Evolutionary conservation across 108 stramenopile genomes (phyloP), one percentile per base, ranked within the genome.

Genomic region (Stephanodiscus minutulus): DNA sequence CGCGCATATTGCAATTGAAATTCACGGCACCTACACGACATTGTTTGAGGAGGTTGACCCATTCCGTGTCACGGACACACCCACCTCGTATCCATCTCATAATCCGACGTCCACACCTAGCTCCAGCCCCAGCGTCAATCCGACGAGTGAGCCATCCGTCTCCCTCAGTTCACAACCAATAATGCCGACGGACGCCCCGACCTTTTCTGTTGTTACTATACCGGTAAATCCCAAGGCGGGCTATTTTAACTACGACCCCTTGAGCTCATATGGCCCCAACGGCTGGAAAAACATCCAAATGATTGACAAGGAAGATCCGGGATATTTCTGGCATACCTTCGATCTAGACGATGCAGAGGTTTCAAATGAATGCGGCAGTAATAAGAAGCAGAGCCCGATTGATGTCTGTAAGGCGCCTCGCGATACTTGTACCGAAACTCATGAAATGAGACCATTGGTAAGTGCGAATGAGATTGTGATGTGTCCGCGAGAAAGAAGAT

Each of bases 341-440:
- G 72, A 80, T 58, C 7, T 80, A 22, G 53, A 63, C 12, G 60
- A 56, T 35, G 52, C 46, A 24, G 21, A 46, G 25, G 33, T 48
- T 17, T n/a, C 13, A 37, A 79, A 72, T 37, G 50, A 79, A 13
- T 91, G 90, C 68, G 82, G 76, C 5, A 66, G 66, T 21, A 76
- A 66, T 35, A 48, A 64, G 11, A 73, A 58, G 36, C 92, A 93
- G 61, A 86, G 85, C 76, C 92, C 92, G 3, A 91, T 93, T 67
- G 89, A 93, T 66, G 70, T 93, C 61, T 76, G 87, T 48, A 33
- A 21, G 11, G 1, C 21, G 15, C 77, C 77, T 25, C 12, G 33
- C 10, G 60, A 65, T 24, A 70, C 15, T 47, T 79, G 77, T 39
- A 68, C 12, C 0, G 77, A 79, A 37, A 71, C 65, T 41, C 77